Evolutionary conservation across 371 early-diverging fungal genomes (phyloP).

Genomic region (Mucor racemosus): DNA sequence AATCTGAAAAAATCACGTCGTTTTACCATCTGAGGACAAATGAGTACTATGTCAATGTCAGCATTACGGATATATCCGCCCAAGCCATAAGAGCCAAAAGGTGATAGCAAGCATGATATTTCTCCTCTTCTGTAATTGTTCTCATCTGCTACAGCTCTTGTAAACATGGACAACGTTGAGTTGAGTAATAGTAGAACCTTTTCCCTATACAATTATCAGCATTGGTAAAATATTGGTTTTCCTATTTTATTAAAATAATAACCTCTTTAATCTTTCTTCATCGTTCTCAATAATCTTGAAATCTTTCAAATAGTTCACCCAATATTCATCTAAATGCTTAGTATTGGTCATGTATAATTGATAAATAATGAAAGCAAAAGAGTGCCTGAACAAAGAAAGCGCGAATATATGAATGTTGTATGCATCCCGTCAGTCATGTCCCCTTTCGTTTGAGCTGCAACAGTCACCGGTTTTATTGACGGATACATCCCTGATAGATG

Average conservation of each 20-base stretch:
- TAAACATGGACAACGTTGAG: not conserved
- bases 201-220: not conserved
- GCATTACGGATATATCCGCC: constrained; percentile 35
- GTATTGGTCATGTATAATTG: constrained; percentile 6
- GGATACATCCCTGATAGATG: not conserved
- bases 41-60: constrained; percentile 44
- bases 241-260: not conserved
- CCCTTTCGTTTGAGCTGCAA: not conserved
- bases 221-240: too few species aligned
- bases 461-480: not conserved
- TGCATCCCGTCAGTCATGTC: not conserved
- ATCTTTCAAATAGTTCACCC: constrained; percentile 10
- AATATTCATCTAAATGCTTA: not conserved
- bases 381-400: not conserved
- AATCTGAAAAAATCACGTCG: constrained; percentile 30
- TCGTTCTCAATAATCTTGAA: constrained; percentile 8
- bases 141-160: not conserved
- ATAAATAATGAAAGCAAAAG: not conserved
- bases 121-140: constrained; percentile 14
- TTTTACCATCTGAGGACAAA: constrained; percentile 30
- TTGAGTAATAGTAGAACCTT: constrained; percentile 12
- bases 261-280: constrained; percentile 22
- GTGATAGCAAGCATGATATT: constrained; percentile 24
- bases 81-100: constrained; percentile 50
- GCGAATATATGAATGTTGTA: not conserved